These are phyloP conservation scores for Aciculoconidium aculeatum DNA, from an alignment of 805 yeast species.

Conservation along the genomic window DNA sequence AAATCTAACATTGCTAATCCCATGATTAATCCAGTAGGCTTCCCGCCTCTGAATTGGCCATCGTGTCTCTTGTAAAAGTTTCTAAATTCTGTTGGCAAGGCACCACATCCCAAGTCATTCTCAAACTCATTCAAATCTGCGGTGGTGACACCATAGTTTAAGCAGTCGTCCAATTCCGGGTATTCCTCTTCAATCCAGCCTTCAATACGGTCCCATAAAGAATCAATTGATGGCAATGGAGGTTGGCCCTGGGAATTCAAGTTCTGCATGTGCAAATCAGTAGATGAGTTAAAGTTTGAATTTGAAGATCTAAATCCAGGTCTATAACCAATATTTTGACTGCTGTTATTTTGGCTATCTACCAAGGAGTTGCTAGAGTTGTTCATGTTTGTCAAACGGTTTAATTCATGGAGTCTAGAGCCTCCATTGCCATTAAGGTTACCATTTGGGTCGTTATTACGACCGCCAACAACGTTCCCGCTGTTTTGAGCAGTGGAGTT, in stretches of 20 bases:
- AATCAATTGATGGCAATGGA: slow-evolving; percentile 40
- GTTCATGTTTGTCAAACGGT: slow-evolving; percentile 17
- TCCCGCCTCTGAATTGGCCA: slow-evolving; percentile 41
- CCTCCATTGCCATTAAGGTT: slow-evolving; percentile 14
- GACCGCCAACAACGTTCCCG: slow-evolving; percentile 9
- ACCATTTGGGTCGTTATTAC: slow-evolving; percentile 12
- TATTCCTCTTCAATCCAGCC: slow-evolving; percentile 40
- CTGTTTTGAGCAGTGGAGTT: slow-evolving; percentile 14
- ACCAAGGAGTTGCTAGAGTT: slow-evolving; percentile 25
- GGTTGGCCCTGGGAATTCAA: slow-evolving; percentile 43
- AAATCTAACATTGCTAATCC: slow-evolving; percentile 38
- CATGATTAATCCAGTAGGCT: slow-evolving; percentile 41
- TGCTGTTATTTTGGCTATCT: slow-evolving; percentile 9
- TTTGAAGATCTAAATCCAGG: slow-evolving; percentile 41
- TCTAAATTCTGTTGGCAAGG: slow-evolving; percentile 39
- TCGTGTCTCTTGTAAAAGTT: slow-evolving; percentile 42
- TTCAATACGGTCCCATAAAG: slow-evolving; percentile 39
- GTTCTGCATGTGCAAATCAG: slow-evolving; percentile 37
- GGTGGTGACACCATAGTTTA: slow-evolving; percentile 38
- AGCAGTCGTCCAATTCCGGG: slow-evolving; percentile 39
- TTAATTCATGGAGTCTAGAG: slow-evolving; percentile 33
- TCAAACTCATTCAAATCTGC: slow-evolving; percentile 44
- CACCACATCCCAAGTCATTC: slow-evolving; percentile 37
- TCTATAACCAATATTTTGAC: slow-evolving; percentile 28
- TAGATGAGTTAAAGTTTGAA: slow-evolving; percentile 26